A percentile compares a stretch with the other conserved stretches of the same genome.
Evolutionary conservation across 1,284 basidiomycete genomes (phyloP).

Genomic region (Tremellales sp.): DNA sequence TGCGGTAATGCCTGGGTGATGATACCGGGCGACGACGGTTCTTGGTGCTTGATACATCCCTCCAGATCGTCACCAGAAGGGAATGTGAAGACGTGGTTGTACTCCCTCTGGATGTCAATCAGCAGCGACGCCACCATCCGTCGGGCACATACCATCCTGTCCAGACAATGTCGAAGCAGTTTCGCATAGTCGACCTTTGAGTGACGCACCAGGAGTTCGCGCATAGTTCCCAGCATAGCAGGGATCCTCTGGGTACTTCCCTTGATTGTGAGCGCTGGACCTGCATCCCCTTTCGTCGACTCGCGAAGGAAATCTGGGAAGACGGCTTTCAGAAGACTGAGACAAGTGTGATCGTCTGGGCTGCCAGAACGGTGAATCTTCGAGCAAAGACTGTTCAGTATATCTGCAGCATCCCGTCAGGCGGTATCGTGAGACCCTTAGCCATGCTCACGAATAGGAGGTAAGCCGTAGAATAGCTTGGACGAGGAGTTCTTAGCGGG

Average conservation of each 20-base stretch:
- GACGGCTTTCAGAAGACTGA: slow-evolving; percentile 13
- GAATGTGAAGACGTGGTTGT: too few species aligned
- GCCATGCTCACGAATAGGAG: slow-evolving; percentile 32
- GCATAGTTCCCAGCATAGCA: slow-evolving; percentile 21
- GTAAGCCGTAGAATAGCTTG: slow-evolving; percentile 34
- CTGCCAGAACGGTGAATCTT: neutral
- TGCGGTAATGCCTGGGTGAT: too few species aligned
- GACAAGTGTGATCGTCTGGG: slow-evolving; percentile 9
- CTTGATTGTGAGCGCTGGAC: neutral
- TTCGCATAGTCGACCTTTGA: slow-evolving; percentile 13
- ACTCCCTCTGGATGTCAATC: too few species aligned
- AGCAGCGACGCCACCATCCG: too few species aligned
- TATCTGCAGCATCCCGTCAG: slow-evolving; percentile 23
- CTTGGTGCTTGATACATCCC: too few species aligned
- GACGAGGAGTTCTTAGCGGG: slow-evolving; percentile 14
- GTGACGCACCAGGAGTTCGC: slow-evolving; percentile 28
- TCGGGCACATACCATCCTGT: slow-evolving; percentile 9
- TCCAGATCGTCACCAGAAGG: too few species aligned
- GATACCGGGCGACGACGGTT: too few species aligned
- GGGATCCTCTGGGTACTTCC: slow-evolving; percentile 2
- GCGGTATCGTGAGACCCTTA: neutral
- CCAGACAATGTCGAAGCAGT: slow-evolving; percentile 12
- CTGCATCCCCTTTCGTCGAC: neutral
- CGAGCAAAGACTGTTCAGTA: slow-evolving; percentile 31
- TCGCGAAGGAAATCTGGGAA: slow-evolving; percentile 14